Evolutionary conservation across 768 basidiomycete genomes (phyloP).

Genomic region (Lactifluus volemus): DNA sequence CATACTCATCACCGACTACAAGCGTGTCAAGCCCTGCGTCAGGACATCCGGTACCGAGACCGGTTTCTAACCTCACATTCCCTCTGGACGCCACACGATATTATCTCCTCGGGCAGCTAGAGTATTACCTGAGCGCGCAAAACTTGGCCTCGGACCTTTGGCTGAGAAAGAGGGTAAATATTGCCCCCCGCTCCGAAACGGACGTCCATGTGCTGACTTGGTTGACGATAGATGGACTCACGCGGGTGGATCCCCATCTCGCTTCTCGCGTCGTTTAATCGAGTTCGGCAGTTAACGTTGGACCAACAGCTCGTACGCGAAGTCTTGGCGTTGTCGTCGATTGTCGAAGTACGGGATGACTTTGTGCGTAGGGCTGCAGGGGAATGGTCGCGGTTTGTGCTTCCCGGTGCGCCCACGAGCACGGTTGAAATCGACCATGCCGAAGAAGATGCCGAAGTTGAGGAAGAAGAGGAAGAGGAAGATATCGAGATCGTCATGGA

Average conservation of each 20-base stretch:
- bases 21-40: conserved; percentile 17
- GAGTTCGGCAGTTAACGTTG: conserved; percentile 58
- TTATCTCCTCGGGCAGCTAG: conserved; percentile 73
- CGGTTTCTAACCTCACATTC: conserved; percentile 39
- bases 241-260: conserved; percentile 80
- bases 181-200: neutral
- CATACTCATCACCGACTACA: conserved; percentile 21
- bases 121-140: conserved; percentile 87
- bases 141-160: conserved; percentile 86
- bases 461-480: conserved; percentile 62
- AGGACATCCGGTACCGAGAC: conserved; percentile 37
- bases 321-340: conserved; percentile 52
- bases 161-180: conserved; percentile 57
- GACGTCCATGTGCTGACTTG: neutral
- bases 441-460: conserved; percentile 32
- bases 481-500: conserved; percentile 70
- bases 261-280: conserved; percentile 81
- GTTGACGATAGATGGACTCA: conserved; percentile 66
- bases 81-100: conserved; percentile 58
- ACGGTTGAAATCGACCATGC: conserved; percentile 28
- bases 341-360: conserved; percentile 62
- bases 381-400: conserved; percentile 51
- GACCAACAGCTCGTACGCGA: conserved; percentile 57
- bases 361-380: conserved; percentile 57
- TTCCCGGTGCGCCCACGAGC: conserved; percentile 54